A percentile compares a stretch with the other conserved stretches of the same genome.
Evolutionary conservation across 257 asterid genomes (phyloP).

Genomic region (Nicotiana attenuata): DNA sequence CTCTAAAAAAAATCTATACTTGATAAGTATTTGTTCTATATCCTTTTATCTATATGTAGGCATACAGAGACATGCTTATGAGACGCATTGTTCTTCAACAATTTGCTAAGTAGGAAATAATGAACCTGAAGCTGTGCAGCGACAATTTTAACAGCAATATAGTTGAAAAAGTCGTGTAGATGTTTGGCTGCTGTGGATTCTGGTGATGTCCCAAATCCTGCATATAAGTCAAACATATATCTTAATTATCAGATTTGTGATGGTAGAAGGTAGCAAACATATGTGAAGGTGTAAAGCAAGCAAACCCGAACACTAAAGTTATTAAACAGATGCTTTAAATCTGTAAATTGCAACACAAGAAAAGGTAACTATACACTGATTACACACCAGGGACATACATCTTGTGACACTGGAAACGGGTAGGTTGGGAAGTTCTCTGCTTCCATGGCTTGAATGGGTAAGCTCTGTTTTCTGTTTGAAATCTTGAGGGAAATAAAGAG

Average conservation of each 20-base stretch:
- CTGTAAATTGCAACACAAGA: background rate
- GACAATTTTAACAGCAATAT: slow-evolving; percentile 63
- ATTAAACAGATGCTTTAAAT: too few species aligned
- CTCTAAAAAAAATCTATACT: background rate
- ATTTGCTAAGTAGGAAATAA: background rate
- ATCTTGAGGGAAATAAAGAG: slow-evolving; percentile 23
- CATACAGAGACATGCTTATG: background rate
- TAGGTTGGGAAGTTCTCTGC: slow-evolving; percentile 23
- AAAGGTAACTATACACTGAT: background rate
- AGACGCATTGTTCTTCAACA: background rate
- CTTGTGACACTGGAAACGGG: slow-evolving; percentile 56
- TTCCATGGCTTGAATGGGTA: slow-evolving; percentile 32
- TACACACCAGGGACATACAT: slow-evolving; percentile 88
- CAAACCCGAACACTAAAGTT: background rate
- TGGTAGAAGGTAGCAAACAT: background rate
- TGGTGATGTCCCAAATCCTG: slow-evolving; percentile 89
- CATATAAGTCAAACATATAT: background rate
- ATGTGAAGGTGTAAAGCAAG: background rate
- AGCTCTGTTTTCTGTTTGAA: slow-evolving; percentile 18
- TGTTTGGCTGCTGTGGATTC: slow-evolving; percentile 78
- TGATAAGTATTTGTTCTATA: too few species aligned
- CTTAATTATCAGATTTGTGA: background rate
- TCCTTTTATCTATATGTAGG: background rate
- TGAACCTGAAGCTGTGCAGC: slow-evolving; percentile 72
- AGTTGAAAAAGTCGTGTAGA: slow-evolving; percentile 81